phyloP scores from a whole-genome alignment of 257 asterid genomes.

The Osmanthus fragrans region DNA sequence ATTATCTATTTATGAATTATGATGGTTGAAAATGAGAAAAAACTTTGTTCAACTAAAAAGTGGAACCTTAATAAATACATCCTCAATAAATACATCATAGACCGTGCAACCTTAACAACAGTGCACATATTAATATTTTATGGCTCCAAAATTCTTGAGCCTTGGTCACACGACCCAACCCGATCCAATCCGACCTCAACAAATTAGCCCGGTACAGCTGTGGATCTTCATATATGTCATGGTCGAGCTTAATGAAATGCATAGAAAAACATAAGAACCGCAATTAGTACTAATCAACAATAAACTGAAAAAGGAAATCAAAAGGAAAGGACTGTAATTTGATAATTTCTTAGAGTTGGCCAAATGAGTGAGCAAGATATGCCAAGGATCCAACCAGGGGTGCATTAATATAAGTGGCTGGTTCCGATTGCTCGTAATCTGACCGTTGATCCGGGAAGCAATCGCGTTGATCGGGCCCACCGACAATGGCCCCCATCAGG shows the following conservation, averaged over 20 bases:
- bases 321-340: neutral
- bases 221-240: too few species aligned
- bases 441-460: constrained; percentile 81
- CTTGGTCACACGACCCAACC: constrained; percentile 6
- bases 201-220: neutral
- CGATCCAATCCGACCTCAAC: neutral
- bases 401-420: constrained; percentile 94
- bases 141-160: constrained; percentile 26
- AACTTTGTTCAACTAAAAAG: too few species aligned
- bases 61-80: too few species aligned
- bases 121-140: constrained; percentile 10
- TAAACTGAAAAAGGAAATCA: neutral
- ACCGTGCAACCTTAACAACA: constrained; percentile 9
- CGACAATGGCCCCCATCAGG: constrained; percentile 74
- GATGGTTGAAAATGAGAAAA: too few species aligned
- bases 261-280: neutral
- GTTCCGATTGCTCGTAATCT: constrained; percentile 93
- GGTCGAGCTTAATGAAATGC: too few species aligned
- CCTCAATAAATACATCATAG: too few species aligned
- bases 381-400: constrained; percentile 86
- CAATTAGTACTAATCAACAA: neutral
- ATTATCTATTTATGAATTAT: too few species aligned
- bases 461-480: constrained; percentile 87
- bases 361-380: constrained; percentile 90
- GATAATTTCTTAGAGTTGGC: constrained; percentile 58